phyloP scores from a whole-genome alignment of 139 green algal genomes.

The Asterochloris erici region DNA sequence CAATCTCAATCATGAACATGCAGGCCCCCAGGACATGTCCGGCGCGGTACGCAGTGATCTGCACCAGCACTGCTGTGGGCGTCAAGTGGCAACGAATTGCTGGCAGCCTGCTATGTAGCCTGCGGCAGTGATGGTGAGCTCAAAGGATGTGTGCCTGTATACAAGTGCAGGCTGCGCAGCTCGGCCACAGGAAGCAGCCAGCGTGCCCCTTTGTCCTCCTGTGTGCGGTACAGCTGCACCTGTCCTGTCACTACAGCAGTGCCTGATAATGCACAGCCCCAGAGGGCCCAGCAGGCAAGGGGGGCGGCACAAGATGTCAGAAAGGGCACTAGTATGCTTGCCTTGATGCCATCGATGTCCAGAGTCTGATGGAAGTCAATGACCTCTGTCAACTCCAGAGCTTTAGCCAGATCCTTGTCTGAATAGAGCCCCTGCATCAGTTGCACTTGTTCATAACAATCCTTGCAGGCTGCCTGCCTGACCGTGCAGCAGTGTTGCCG shows the following conservation, averaged over 20 bases:
- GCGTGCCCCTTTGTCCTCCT: too few species aligned
- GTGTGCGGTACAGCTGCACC: too few species aligned
- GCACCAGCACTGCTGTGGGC: background rate
- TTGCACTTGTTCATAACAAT: background rate
- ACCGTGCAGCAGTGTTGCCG: too few species aligned
- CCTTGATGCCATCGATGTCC: conserved; percentile 75
- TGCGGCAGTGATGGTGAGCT: too few species aligned
- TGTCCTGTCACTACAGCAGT: too few species aligned
- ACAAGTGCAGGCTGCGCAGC: too few species aligned
- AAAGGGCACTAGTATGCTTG: conserved; percentile 1
- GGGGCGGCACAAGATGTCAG: too few species aligned
- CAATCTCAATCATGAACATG: conserved; percentile 98
- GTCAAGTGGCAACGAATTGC: background rate
- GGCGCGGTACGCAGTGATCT: conserved; percentile 85
- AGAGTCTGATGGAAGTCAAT: conserved; percentile 96
- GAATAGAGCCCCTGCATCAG: conserved; percentile 75
- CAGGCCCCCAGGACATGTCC: conserved; percentile 97
- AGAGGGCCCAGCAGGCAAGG: background rate
- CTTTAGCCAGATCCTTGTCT: conserved; percentile 78
- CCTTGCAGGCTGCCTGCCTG: too few species aligned
- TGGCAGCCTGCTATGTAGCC: too few species aligned
- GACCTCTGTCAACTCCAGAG: conserved; percentile 88
- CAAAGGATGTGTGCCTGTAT: too few species aligned
- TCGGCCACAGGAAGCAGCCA: too few species aligned
- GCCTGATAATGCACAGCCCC: background rate